These are phyloP conservation scores for Physaria fendleri DNA, from an alignment of 345 rosid species.

Conservation along the genomic window DNA sequence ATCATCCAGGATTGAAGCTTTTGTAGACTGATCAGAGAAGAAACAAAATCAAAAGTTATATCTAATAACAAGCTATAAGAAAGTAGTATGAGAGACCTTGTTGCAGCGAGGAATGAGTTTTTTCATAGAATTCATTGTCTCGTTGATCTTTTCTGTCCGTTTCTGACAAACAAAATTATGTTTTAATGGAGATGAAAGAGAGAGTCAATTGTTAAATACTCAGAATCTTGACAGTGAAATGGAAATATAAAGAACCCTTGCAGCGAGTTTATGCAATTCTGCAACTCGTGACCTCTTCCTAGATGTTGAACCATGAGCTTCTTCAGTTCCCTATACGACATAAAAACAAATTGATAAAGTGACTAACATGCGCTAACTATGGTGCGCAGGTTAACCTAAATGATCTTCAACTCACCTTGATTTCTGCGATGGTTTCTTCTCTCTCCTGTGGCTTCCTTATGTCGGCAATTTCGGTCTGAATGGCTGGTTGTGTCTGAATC, in stretches of 20 bases:
- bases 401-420: background rate
- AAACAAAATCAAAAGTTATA: background rate
- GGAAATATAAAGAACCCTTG: constrained; percentile 36
- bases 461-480: background rate
- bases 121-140: constrained; percentile 60
- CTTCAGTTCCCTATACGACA: constrained; percentile 27
- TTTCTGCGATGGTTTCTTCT: background rate
- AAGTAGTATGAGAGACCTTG: background rate
- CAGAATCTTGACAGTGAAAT: too few relatives aligned
- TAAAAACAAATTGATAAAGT: background rate
- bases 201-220: constrained; percentile 5
- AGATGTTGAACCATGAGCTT: constrained; percentile 42
- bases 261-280: constrained; percentile 78
- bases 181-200: background rate
- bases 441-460: constrained; percentile 7
- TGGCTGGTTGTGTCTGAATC: background rate
- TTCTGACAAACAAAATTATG: constrained; percentile 24
- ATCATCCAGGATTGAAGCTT: constrained; percentile 29
- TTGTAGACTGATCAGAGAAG: constrained; percentile 13
- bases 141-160: constrained; percentile 67
- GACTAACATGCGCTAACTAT: background rate
- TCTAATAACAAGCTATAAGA: background rate
- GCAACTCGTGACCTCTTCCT: constrained; percentile 76
- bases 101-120: constrained; percentile 29
- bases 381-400: background rate